These are phyloP conservation scores for Calcarisporium arbuscula DNA, from an alignment of 2,329 filamentous ascomycete species.

Conservation along the genomic window DNA sequence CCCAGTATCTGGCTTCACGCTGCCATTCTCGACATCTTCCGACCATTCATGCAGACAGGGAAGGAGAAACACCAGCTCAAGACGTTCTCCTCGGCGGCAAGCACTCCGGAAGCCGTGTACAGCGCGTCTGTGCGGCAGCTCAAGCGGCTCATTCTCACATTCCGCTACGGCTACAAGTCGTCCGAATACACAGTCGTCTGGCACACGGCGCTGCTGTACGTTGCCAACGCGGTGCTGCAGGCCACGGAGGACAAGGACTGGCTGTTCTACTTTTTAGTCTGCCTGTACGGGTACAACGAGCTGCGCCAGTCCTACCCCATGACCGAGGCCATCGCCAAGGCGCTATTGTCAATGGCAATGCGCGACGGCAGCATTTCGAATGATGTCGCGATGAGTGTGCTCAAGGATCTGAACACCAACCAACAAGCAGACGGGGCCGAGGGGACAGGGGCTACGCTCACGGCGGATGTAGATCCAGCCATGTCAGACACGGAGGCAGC, in stretches of 20 bases:
- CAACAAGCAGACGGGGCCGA: too few species aligned
- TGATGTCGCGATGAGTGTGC: constrained; percentile 18
- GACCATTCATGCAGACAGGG: too few species aligned
- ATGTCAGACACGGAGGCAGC: constrained; percentile 22
- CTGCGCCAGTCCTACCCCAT: constrained; percentile 29
- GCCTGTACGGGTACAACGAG: constrained; percentile 30
- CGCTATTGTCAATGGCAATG: constrained; percentile 29
- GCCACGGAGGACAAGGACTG: constrained; percentile 21
- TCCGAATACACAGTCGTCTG: constrained; percentile 32
- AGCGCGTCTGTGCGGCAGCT: constrained; percentile 29
- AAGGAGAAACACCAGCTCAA: too few species aligned
- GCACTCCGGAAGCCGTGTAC: constrained; percentile 23
- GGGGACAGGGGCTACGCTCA: constrained; percentile 28
- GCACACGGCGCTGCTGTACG: constrained; percentile 33
- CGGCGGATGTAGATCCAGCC: constrained; percentile 25
- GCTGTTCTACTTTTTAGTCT: constrained; percentile 30
- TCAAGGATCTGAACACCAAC: constrained; percentile 18
- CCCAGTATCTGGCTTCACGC: constrained; percentile 33
- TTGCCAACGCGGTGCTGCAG: constrained; percentile 29
- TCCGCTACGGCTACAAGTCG: constrained; percentile 23
- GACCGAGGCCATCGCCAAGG: constrained; percentile 25
- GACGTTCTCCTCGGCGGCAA: constrained; percentile 24
- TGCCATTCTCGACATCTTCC: constrained; percentile 30
- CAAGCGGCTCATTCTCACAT: constrained; percentile 30
- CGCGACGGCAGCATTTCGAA: constrained; percentile 23